These are phyloP conservation scores for Exidia glandulosa DNA, from an alignment of 768 basidiomycete species.

Conservation along the genomic window DNA sequence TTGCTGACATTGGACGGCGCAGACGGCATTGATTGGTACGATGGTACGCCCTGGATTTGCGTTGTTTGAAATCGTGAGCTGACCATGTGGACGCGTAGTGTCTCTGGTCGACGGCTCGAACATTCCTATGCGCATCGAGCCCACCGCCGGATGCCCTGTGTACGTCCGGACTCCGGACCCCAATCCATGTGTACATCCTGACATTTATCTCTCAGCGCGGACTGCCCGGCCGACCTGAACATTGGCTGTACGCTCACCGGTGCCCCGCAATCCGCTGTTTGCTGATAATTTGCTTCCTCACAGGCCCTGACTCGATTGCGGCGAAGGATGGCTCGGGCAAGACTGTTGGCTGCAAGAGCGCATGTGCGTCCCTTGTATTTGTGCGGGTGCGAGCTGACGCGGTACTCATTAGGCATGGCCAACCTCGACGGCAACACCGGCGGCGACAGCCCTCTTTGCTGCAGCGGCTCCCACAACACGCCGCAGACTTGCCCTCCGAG, in stretches of 20 bases:
- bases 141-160: not conserved
- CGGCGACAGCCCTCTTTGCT: not conserved
- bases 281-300: not conserved
- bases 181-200: no score
- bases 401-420: no score
- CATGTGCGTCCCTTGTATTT: no score
- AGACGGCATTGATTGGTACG: not conserved
- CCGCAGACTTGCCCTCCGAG: not conserved
- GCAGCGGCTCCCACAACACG: not conserved
- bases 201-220: no score
- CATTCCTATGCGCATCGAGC: slow-evolving; percentile 4
- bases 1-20: no score
- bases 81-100: slow-evolving; percentile 13
- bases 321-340: not conserved
- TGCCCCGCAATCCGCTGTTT: not conserved
- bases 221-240: slow-evolving; percentile 4
- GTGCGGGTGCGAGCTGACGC: no score
- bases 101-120: slow-evolving; percentile 11
- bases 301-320: not conserved
- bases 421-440: not conserved
- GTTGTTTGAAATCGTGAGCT: not conserved
- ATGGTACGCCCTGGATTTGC: slow-evolving; percentile 22
- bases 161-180: no score
- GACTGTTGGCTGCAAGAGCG: not conserved
- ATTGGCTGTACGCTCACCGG: not conserved